phyloP scores from a whole-genome alignment of 2,329 filamentous ascomycete species.

The Verticillium isaacii region DNA sequence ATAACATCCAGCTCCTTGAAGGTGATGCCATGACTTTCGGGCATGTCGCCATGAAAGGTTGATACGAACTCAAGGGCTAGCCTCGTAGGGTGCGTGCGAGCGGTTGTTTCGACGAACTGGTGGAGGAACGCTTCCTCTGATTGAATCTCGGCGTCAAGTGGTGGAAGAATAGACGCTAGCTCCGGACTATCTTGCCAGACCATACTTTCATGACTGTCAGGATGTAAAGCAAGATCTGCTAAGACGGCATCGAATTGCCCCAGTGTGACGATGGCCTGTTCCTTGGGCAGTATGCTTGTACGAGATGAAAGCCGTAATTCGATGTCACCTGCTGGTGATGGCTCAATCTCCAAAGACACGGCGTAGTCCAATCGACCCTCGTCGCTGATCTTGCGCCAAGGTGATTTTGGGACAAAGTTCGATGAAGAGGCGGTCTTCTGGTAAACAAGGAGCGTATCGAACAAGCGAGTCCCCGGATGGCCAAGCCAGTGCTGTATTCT shows the following conservation, averaged over 20 bases:
- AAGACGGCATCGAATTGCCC: conserved; percentile 67
- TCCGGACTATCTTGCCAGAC: conserved; percentile 24
- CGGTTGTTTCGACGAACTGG: conserved; percentile 68
- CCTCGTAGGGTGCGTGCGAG: conserved; percentile 48
- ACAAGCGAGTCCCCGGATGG: conserved; percentile 59
- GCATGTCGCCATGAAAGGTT: conserved; percentile 39
- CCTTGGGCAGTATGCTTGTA: conserved; percentile 56
- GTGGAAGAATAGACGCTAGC: conserved; percentile 62
- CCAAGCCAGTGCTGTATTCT: conserved; percentile 71
- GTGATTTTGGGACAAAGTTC: neutral
- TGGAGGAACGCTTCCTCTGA: conserved; percentile 63
- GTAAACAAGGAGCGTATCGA: conserved; percentile 83
- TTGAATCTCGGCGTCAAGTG: conserved; percentile 51
- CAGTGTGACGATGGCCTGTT: conserved; percentile 65
- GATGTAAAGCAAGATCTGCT: conserved; percentile 48
- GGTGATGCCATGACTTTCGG: conserved; percentile 58
- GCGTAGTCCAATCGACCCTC: conserved; percentile 70
- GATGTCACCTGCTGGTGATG: conserved; percentile 40
- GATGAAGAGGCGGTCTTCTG: conserved; percentile 41
- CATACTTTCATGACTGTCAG: conserved; percentile 33
- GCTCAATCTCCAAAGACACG: conserved; percentile 75
- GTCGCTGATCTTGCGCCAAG: conserved; percentile 61
- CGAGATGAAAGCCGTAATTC: conserved; percentile 63
- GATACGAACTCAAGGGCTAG: conserved; percentile 73
- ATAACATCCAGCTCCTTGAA: conserved; percentile 67